Conservation (phyloP, 2,329 filamentous ascomycete genomes). For the Penicillium digitatum region DNA sequence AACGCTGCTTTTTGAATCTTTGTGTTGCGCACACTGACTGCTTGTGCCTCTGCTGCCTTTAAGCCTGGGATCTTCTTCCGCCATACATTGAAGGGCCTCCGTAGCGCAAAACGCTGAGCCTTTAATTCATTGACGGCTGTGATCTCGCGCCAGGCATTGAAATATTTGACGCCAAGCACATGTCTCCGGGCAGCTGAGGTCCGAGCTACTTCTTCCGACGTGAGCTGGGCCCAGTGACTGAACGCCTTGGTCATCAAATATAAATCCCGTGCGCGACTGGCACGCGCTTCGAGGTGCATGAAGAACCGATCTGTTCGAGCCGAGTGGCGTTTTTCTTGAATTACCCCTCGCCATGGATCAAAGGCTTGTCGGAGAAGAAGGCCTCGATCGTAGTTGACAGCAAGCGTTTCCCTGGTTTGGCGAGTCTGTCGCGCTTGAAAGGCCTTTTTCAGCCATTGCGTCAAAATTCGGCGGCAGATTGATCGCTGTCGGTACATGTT, state of each 20-base stretch:
- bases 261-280: constrained; percentile 60
- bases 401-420: constrained; percentile 41
- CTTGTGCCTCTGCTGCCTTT: constrained; percentile 34
- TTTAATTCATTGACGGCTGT: constrained; percentile 58
- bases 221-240: constrained; percentile 64
- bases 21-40: constrained; percentile 28
- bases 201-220: constrained; percentile 61
- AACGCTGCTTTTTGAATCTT: constrained; percentile 35
- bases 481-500: constrained; percentile 42
- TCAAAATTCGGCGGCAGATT: constrained; percentile 40
- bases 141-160: constrained; percentile 65
- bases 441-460: constrained; percentile 48
- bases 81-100: constrained; percentile 55
- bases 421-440: constrained; percentile 37
- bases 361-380: constrained; percentile 53
- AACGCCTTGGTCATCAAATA: constrained; percentile 63
- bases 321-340: constrained; percentile 40
- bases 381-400: constrained; percentile 49
- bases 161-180: constrained; percentile 65
- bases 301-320: constrained; percentile 53
- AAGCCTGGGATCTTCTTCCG: constrained; percentile 41
- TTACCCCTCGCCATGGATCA: constrained; percentile 47
- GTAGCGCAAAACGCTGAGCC: constrained; percentile 49
- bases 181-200: constrained; percentile 67
- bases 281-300: constrained; percentile 55